Conservation (phyloP, 148 eudicot genomes). For the Rhododendron henanense region DNA sequence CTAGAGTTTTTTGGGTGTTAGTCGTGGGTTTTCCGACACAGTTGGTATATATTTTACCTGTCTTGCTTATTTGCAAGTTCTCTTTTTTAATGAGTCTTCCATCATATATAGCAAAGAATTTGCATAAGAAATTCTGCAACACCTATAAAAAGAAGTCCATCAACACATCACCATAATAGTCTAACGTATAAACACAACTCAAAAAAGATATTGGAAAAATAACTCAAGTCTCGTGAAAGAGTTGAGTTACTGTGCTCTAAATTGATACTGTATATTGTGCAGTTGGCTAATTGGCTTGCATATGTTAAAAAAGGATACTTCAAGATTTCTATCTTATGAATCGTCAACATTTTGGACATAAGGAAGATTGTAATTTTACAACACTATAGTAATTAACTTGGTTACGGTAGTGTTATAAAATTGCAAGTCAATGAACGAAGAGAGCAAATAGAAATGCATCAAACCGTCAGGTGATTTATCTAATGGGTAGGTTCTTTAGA, state of each 20-base stretch:
- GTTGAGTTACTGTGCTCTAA: neutral
- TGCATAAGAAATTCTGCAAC: neutral
- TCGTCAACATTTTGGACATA: neutral
- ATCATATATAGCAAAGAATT: too few relatives aligned
- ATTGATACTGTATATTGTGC: neutral
- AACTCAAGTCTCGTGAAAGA: neutral
- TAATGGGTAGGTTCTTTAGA: too few relatives aligned
- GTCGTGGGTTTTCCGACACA: neutral
- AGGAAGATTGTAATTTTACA: neutral
- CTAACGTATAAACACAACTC: neutral
- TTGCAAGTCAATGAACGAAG: neutral
- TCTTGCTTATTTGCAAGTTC: neutral
- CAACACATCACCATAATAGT: neutral
- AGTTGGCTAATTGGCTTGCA: neutral
- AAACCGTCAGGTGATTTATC: neutral
- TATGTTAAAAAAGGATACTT: neutral
- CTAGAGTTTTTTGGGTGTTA: neutral
- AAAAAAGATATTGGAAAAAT: too few relatives aligned
- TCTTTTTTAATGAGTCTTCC: neutral
- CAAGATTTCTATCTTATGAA: neutral
- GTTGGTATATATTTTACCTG: neutral
- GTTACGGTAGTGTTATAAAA: neutral
- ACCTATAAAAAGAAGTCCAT: neutral
- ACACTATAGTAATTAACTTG: neutral
- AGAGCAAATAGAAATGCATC: neutral